phyloP scores from a whole-genome alignment of 768 basidiomycete species.

The Lentinula boryana region DNA sequence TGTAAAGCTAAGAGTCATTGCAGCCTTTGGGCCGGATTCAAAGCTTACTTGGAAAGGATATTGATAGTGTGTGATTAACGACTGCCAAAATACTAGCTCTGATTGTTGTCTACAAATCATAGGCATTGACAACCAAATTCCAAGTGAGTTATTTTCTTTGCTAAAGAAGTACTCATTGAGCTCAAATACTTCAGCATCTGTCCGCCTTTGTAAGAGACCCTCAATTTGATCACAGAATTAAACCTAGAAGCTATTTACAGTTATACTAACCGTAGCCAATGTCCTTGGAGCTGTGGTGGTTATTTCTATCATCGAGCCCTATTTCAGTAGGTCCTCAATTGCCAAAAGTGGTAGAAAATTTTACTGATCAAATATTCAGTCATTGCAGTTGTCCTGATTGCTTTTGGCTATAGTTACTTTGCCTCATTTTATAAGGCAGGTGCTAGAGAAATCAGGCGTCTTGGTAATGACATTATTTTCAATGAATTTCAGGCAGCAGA shows the following conservation, averaged over 20 bases:
- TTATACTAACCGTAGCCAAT: slow-evolving; percentile 42
- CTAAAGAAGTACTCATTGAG: not conserved
- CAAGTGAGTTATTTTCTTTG: slow-evolving; percentile 28
- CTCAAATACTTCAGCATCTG: slow-evolving; percentile 33
- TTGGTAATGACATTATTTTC: slow-evolving; percentile 9
- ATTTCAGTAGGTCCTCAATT: slow-evolving; percentile 44
- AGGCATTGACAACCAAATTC: slow-evolving; percentile 56
- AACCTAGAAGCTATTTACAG: slow-evolving; percentile 19
- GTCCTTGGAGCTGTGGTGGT: slow-evolving; percentile 50
- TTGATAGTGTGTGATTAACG: slow-evolving; percentile 41
- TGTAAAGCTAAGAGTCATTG: not conserved
- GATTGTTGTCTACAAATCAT: not conserved
- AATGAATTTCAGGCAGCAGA: not conserved
- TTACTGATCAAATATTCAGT: slow-evolving; percentile 25
- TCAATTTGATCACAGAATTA: not conserved
- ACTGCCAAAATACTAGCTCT: not conserved
- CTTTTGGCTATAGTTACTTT: slow-evolving; percentile 56
- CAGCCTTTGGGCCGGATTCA: slow-evolving; percentile 57
- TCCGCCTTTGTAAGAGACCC: slow-evolving; percentile 45
- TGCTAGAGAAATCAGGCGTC: slow-evolving; percentile 65
- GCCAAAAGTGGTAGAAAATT: not conserved
- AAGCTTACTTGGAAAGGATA: slow-evolving; percentile 42
- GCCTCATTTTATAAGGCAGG: slow-evolving; percentile 65
- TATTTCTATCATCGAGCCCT: slow-evolving; percentile 52
- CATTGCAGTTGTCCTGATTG: slow-evolving; percentile 45